Base-by-base conservation (phyloP, 768 basidiomycete genomes). In the Auriculariales sp. region DNA sequence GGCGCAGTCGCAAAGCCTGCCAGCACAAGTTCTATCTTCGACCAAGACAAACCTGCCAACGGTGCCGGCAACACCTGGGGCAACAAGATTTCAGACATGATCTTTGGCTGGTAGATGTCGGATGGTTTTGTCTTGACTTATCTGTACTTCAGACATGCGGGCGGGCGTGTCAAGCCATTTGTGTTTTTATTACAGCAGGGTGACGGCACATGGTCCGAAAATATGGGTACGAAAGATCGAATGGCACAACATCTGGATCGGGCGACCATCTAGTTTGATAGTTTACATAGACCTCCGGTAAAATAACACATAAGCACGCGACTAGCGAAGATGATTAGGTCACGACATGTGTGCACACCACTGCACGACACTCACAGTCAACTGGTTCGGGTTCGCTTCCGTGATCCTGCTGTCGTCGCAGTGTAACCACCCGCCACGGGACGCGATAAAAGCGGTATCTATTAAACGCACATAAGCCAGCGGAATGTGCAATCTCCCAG, bases 361-460 rank as follows among this genome's bases (percentile, higher is more conserved):
- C n/a, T 10, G 22, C 22, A 19, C 22, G 45, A 61, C 4, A 71
- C 85, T 56, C 59, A 93, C 89, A 47, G 90, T 83, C 4, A 95
- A 84, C 61, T 92, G 83, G 59, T 77, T 83, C 45, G 80, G 69
- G 48, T 88, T 79, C 27, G 78, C 79, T 36, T 72, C 59, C 46
- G 78, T 78, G 52, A 97, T 73, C 57, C 84, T 85, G 58, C 91
- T 92, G 62, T 98, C 94, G 58, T 95, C 92, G 61, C 91, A 93
- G 58, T 88, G 88, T 61, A 82, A 67, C 95, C 95, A 99, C 31
- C 85, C 81, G 29, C 85, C 83, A 48, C 81, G 73, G 14, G 85
- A 89, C 30, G 87, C 77, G 47, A 99, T 79, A 58, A 80, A 92
- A 17, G 95, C 91, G 42, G 94, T 98, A 63, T 98, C 94, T 95